Evolutionary conservation across 106 monocot species (phyloP).

Genomic region (Gastrodia elata): DNA sequence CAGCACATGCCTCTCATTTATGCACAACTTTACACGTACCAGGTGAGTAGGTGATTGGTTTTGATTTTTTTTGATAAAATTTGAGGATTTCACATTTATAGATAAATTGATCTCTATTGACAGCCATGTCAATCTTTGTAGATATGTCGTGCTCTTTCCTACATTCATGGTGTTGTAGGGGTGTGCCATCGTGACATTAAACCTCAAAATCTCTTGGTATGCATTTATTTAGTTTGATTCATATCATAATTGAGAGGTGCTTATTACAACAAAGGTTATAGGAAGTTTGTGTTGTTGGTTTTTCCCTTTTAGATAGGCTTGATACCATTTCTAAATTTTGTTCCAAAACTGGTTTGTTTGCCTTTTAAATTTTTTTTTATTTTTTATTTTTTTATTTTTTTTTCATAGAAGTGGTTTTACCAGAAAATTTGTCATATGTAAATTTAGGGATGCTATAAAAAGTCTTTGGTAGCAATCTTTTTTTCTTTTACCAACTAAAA

Average conservation of each 20-base stretch:
- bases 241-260: neutral
- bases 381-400: too few species aligned
- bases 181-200: slow-evolving; percentile 94
- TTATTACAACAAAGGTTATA: neutral
- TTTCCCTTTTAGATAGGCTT: too few species aligned
- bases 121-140: slow-evolving; percentile 10
- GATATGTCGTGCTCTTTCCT: slow-evolving; percentile 82
- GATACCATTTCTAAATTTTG: too few species aligned
- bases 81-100: neutral
- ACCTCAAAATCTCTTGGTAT: slow-evolving; percentile 89
- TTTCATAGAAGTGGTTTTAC: too few species aligned
- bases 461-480: too few species aligned
- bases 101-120: neutral
- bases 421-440: too few species aligned
- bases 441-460: too few species aligned
- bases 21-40: slow-evolving; percentile 70
- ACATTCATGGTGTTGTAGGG: slow-evolving; percentile 75
- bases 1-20: slow-evolving; percentile 66
- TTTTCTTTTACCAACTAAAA: too few species aligned
- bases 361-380: too few species aligned
- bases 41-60: slow-evolving; percentile 32
- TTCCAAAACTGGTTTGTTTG: too few species aligned
- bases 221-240: neutral
- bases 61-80: neutral
- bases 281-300: neutral